Base-by-base conservation (phyloP, 2,329 filamentous ascomycete species). In the Fusarium sp. region DNA sequence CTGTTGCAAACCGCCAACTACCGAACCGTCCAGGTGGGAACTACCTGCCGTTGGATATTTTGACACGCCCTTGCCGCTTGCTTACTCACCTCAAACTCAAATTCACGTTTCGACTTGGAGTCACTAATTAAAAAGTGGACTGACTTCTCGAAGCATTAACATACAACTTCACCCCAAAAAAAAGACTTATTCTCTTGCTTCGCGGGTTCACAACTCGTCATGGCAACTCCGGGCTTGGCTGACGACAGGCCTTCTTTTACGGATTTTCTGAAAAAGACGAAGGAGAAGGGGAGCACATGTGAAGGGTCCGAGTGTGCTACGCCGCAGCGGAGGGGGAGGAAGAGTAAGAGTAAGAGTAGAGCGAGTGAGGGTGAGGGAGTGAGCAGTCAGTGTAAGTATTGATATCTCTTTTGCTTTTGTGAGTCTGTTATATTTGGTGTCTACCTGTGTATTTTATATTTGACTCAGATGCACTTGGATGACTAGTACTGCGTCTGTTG, bases 251-350 rank as follows among this genome's bases (percentile, higher is more conserved):
- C 83, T 4, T 83, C 83, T n/a, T 85, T 85, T 69, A 75, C 77
- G n/a, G 71, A 77, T 11, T 85, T 82, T 60, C 83, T 83, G 82
- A 83, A 80, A 68, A 79, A 77, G 44, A 79, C 77, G 19, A 83
- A 82, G 71, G 76, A 82, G 9, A 72, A 67, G 33, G 60, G 50
- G 19, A 58, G 56, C 40, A 43, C 43, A 32, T 49, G 59, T 24
- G 59, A 70, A 40, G 67, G 50, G 13, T 53, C 43, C n/a, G 67
- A 53, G 11, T 59, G 49, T 41, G 24, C 49, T 43, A 39, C 43
- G 44, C 58, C 57, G 15, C 58, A 62, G 40, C 54, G 54, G 33
- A 49, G 45, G 20, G 52, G 51, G 13, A 56, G 62, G 58, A 59
- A 49, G 41, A 68, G 33, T 15, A 33, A 49, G 41, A 68, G 33